Evolutionary conservation across 2,329 filamentous ascomycete genomes (phyloP), one percentile per base, ranked within the genome.

Genomic region (Sporothrix schenckii): DNA sequence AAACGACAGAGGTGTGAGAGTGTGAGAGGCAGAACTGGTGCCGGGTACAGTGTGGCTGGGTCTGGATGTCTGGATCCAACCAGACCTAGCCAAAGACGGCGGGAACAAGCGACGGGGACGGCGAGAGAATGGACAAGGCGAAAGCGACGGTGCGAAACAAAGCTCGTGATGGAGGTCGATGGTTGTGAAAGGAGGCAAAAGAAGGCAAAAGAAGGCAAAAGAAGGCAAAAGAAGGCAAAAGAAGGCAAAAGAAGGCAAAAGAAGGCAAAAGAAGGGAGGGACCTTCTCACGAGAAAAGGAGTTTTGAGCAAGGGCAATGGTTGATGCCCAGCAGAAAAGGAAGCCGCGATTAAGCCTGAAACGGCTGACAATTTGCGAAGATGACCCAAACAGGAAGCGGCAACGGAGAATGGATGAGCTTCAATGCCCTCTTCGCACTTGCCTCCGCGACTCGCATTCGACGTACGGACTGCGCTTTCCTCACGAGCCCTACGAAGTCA

Each of bases 21-120:
- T 41, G 34, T 24, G n/a, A 24, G 56, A 41, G n/a, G 56, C 56
- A 49, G 44, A n/a, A n/a, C 47, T 21, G 16, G 30, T 66, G 63
- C 39, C 47, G 41, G 27, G 27, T 34, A 27, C 49, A 53, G 63
- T 66, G 63, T 66, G 63, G 63, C 63, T 66, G 63, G 63, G 63
- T 53, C 47, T 2, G 39, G 63, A 27, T 27, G 63, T 53, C 47
- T 2, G 39, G 63, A 27, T 27, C 60, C 41, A 44, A 39, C 56
- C 13, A 63, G 60, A 63, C 60, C 41, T 44, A 44, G 34, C 56
- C 56, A 61, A 61, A 61, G 56, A 14, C 56, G 56, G 56, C 56
- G 56, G 34, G 34, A 61, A 24, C 27, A 21, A 14, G 56, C 56
- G 56, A 16, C 10, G 19, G 34, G 34, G 30, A 58, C 54, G 5